A percentile compares a stretch with the other conserved stretches of the same genome.
These are phyloP conservation scores for Pleurotus salmoneostramineus DNA, from an alignment of 768 basidiomycete species.

Conservation along the genomic window DNA sequence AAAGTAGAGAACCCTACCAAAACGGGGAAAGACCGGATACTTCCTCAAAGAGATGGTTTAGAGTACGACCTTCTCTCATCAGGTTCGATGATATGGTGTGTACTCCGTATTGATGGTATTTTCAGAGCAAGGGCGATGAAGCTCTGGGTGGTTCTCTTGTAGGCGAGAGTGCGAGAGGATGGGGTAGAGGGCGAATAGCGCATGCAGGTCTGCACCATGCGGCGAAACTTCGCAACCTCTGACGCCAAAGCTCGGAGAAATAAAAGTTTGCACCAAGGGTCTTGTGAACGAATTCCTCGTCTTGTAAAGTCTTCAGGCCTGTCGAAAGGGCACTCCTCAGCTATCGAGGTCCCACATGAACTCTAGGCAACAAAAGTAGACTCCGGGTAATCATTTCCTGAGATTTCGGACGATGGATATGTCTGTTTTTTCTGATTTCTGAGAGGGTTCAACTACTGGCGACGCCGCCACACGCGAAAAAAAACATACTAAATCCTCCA, in stretches of 20 bases:
- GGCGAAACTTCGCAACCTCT: constrained; percentile 1
- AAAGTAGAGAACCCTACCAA: neutral
- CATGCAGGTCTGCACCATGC: neutral
- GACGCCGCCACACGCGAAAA: too few species aligned
- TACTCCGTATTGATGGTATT: neutral
- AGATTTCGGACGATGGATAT: too few species aligned
- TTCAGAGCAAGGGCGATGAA: neutral
- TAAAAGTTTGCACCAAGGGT: neutral
- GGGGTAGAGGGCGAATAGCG: neutral
- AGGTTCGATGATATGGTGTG: neutral
- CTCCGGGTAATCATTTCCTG: too few species aligned
- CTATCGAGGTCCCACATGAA: too few species aligned
- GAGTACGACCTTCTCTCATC: neutral
- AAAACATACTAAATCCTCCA: too few species aligned
- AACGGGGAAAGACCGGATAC: constrained; percentile 3
- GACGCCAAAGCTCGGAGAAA: constrained; percentile 7
- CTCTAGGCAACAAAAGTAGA: too few species aligned
- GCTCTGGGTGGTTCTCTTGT: neutral
- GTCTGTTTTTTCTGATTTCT: too few species aligned
- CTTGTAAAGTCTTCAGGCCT: neutral
- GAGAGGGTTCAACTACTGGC: too few species aligned
- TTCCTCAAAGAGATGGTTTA: neutral
- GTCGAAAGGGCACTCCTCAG: neutral
- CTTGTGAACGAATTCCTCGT: neutral
- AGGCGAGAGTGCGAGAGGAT: neutral